phyloP scores from a whole-genome alignment of 192 early-diverging fungal genomes.

The Backusella parvicylindrica region DNA sequence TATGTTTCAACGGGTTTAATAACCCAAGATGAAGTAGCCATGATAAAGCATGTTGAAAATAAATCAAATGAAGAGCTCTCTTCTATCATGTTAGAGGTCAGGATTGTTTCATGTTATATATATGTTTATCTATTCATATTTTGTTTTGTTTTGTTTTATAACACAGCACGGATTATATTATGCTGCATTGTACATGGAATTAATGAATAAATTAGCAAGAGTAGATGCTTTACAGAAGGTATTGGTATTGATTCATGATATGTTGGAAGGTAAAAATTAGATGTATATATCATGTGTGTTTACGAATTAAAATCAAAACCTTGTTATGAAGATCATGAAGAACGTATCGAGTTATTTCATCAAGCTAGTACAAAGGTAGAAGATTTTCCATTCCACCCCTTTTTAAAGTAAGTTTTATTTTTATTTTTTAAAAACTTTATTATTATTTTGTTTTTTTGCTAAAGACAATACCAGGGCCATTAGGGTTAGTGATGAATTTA shows the following conservation, averaged over 20 bases:
- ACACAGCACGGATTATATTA: conserved; percentile 42
- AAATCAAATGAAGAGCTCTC: conserved; percentile 38
- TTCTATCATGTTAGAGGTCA: conserved; percentile 17
- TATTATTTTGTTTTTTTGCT: neutral
- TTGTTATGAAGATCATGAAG: conserved; percentile 41
- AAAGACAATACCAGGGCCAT: conserved; percentile 49
- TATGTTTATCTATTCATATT: neutral
- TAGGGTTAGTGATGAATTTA: conserved; percentile 82
- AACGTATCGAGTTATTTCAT: conserved; percentile 43
- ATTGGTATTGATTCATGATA: conserved; percentile 80
- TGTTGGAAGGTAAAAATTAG: conserved; percentile 54
- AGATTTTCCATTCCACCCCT: conserved; percentile 43
- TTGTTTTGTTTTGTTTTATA: neutral
- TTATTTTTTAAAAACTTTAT: no score
- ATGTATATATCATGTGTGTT: neutral
- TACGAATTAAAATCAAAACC: neutral
- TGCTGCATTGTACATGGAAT: conserved; percentile 61
- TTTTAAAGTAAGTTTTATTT: conserved; percentile 54
- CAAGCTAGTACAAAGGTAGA: conserved; percentile 21
- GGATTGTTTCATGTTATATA: neutral
- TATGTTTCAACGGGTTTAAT: conserved; percentile 83
- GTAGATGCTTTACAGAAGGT: conserved; percentile 87
- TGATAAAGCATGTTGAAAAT: conserved; percentile 55
- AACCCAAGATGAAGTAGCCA: conserved; percentile 67
- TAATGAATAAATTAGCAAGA: conserved; percentile 76